Conservation (phyloP, 225 moss, liverwort and hornwort genomes). For the Lunularia cruciata region DNA sequence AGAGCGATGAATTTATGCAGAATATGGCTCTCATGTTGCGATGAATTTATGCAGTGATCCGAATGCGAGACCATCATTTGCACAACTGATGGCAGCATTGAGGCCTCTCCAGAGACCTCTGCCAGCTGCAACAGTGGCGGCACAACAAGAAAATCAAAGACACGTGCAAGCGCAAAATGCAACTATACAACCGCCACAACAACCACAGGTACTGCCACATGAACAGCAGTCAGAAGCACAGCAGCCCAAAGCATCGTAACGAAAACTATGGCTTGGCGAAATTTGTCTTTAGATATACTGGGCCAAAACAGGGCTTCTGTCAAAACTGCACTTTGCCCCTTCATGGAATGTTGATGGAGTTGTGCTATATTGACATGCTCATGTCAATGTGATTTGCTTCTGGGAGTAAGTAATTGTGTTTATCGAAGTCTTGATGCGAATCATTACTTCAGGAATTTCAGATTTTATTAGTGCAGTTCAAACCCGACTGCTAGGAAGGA, state of each 20-base stretch:
- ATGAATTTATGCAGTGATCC: slow-evolving; percentile 42
- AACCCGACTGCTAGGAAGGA: slow-evolving; percentile 12
- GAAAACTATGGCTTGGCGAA: not conserved
- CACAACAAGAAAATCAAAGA: slow-evolving; percentile 26
- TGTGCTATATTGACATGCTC: slow-evolving; percentile 12
- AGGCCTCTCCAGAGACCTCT: slow-evolving; percentile 49
- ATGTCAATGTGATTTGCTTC: slow-evolving; percentile 21
- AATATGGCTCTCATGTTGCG: not conserved
- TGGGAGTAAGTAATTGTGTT: slow-evolving; percentile 6
- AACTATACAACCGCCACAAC: slow-evolving; percentile 25
- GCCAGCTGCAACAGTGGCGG: slow-evolving; percentile 28
- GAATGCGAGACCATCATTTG: slow-evolving; percentile 41
- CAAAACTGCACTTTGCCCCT: slow-evolving; percentile 12
- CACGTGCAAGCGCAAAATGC: slow-evolving; percentile 16
- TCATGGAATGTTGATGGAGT: slow-evolving; percentile 30
- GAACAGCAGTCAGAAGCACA: slow-evolving; percentile 11
- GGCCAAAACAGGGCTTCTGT: slow-evolving; percentile 7
- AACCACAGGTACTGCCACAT: not conserved
- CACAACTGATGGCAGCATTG: slow-evolving; percentile 48
- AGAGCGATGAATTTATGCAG: not conserved
- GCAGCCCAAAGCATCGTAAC: slow-evolving; percentile 3
- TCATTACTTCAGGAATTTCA: slow-evolving; percentile 5
- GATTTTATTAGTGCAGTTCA: slow-evolving; percentile 14
- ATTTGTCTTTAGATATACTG: slow-evolving; percentile 4
- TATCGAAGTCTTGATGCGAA: slow-evolving; percentile 3